Evolutionary conservation across 495 filamentous ascomycete species (phyloP), one percentile per base, ranked within the genome.

Genomic region (Penicillium salamii): DNA sequence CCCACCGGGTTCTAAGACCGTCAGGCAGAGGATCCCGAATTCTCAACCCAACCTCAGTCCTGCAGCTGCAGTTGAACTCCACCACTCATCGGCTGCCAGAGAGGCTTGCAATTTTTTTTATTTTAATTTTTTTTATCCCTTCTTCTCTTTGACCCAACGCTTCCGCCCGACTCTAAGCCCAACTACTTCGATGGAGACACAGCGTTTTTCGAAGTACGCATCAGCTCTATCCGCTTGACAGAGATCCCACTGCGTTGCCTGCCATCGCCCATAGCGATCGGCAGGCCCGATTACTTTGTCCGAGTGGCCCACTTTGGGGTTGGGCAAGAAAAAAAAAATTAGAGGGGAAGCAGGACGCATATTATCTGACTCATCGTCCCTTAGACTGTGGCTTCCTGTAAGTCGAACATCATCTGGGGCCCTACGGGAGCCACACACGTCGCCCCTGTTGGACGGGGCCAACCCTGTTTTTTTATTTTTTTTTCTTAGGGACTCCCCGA

Each of bases 181-280:
- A 36, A 54, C 50, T 47, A 54, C 50, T 61, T 64, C 61, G 61
- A 64, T 64, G 61, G 61, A 64, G 61, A 62, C 53, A 34, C 36
- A 57, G 61, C 58, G 50, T 48, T 52, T 49, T 54, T 55, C 53
- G 56, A 56, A 49, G 42, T 53, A 55, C 52, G 50, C 52, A 46
- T 46, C 54, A 44, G 50, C 55, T 40, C 45, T 44, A 43, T 62
- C 53, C 46, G 50, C 58, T 51, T 62, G 61, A 64, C 58, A 54
- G 47, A 49, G 42, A 32, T 32, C 29, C 24, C 15, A 17, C 23
- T 33, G 43, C 45, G 39, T 40, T 33, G 36, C 52, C 60, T 55
- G 60, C 60, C 60, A 59, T 63, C 60, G 60, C 60, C 52, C 47
- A 12, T 40, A 47, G 58, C 58, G 61, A 64, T 64, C 58, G 61